A percentile compares a stretch with the other conserved stretches of the same genome.
Evolutionary conservation across 257 asterid species (phyloP).

Genomic region (Lantana camara): DNA sequence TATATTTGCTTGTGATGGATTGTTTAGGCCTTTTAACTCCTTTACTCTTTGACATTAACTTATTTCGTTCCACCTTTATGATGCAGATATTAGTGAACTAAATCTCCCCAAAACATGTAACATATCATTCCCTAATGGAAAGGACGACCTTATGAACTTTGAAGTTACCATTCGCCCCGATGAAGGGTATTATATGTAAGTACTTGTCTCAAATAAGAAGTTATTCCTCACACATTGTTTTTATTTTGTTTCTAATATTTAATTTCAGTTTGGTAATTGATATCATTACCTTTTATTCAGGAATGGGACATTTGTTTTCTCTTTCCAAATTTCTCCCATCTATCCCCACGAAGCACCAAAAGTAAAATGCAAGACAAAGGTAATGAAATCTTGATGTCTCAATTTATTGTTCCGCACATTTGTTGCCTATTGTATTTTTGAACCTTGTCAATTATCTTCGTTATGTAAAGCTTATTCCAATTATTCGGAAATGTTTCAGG

Average conservation of each 20-base stretch:
- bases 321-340: constrained; percentile 88
- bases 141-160: constrained; percentile 94
- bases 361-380: constrained; percentile 99
- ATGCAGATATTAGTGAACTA: constrained; percentile 83
- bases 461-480: neutral
- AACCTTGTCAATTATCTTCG: neutral
- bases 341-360: constrained; percentile 99
- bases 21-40: neutral
- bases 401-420: neutral
- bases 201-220: constrained; percentile 1
- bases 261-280: constrained; percentile 10
- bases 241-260: constrained; percentile 1
- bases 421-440: neutral
- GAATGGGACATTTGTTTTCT: constrained; percentile 82
- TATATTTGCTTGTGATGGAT: no score
- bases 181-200: constrained; percentile 87
- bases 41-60: constrained; percentile 3
- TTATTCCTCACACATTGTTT: neutral
- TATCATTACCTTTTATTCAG: constrained; percentile 39
- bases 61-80: constrained; percentile 12
- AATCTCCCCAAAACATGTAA: constrained; percentile 84
- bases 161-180: constrained; percentile 92
- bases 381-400: constrained; percentile 26
- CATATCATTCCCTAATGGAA: constrained; percentile 88
- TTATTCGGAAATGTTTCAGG: constrained; percentile 44